Percentiles rank a stretch among this genome's conserved stretches.
These are phyloP conservation scores for Naegleria lovaniensis DNA, from an alignment of 208 protist genomes.

Conservation along the genomic window DNA sequence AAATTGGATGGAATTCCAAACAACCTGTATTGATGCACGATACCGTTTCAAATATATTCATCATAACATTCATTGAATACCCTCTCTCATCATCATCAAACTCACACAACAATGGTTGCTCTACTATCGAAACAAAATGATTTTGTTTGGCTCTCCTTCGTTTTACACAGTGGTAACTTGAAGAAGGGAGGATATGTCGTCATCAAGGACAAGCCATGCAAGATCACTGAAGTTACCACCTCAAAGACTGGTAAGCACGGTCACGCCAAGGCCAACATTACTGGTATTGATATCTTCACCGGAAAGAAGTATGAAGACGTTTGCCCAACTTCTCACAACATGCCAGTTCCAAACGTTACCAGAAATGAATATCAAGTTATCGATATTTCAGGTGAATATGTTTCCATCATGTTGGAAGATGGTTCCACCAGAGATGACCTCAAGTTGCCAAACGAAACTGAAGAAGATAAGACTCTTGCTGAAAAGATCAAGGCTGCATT, in stretches of 20 bases:
- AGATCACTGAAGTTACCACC: conserved; percentile 93
- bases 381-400: conserved; percentile 81
- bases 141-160: too few species aligned
- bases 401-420: conserved; percentile 78
- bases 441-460: conserved; percentile 75
- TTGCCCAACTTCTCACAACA: conserved; percentile 91
- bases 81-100: too few species aligned
- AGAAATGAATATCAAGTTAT: conserved; percentile 86
- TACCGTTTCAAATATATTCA: too few species aligned
- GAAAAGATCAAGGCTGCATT: conserved; percentile 49
- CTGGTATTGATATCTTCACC: conserved; percentile 95
- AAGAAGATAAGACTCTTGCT: conserved; percentile 76
- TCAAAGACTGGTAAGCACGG: conserved; percentile 99
- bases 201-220: conserved; percentile 86
- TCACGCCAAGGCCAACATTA: conserved; percentile 95
- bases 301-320: conserved; percentile 96
- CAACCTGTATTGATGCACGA: too few species aligned
- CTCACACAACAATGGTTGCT: too few species aligned
- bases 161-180: conserved; percentile 58
- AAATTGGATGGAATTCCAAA: too few species aligned
- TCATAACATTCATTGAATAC: too few species aligned
- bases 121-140: too few species aligned
- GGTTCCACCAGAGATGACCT: conserved; percentile 88
- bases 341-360: conserved; percentile 88
- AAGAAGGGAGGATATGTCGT: conserved; percentile 78